Conservation (phyloP, 2,329 filamentous ascomycete species). For the Colletotrichum sp. region DNA sequence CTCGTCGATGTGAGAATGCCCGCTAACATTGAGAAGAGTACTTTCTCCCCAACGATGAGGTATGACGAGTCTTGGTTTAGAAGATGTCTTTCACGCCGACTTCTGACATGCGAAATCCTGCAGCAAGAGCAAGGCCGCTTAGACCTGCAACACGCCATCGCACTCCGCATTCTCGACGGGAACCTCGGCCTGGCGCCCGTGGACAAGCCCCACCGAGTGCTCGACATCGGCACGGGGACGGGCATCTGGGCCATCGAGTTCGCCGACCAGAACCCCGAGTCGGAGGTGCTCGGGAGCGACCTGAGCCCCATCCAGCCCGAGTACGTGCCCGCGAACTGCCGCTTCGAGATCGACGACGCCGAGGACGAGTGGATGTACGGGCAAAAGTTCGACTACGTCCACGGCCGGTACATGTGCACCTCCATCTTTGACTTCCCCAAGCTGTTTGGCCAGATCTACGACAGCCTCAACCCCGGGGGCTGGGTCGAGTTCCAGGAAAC, state of each 20-base stretch:
- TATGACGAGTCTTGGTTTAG: neutral
- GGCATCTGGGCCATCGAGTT: constrained; percentile 42
- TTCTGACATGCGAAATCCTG: neutral
- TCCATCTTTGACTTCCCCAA: constrained; percentile 37
- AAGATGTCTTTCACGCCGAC: neutral
- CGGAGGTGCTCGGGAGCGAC: constrained; percentile 40
- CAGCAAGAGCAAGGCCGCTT: constrained; percentile 43
- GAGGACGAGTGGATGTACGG: constrained; percentile 27
- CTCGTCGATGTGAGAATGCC: no score
- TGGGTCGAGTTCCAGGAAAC: constrained; percentile 58
- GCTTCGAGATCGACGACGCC: constrained; percentile 43
- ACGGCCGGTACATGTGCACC: constrained; percentile 30
- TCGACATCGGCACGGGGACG: constrained; percentile 31
- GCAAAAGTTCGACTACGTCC: constrained; percentile 12
- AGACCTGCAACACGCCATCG: constrained; percentile 43
- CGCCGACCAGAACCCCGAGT: constrained; percentile 39
- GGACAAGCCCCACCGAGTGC: constrained; percentile 5
- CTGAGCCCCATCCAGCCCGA: constrained; percentile 43
- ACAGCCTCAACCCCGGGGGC: constrained; percentile 40
- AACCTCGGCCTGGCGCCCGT: constrained; percentile 1
- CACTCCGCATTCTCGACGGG: constrained; percentile 11
- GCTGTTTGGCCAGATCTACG: constrained; percentile 40
- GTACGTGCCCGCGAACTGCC: constrained; percentile 41
- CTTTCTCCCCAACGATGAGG: constrained; percentile 14
- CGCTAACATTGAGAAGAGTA: constrained; percentile 2